These are phyloP conservation scores for Pelargonium australe DNA, from an alignment of 441 rosid genomes.

Conservation along the genomic window DNA sequence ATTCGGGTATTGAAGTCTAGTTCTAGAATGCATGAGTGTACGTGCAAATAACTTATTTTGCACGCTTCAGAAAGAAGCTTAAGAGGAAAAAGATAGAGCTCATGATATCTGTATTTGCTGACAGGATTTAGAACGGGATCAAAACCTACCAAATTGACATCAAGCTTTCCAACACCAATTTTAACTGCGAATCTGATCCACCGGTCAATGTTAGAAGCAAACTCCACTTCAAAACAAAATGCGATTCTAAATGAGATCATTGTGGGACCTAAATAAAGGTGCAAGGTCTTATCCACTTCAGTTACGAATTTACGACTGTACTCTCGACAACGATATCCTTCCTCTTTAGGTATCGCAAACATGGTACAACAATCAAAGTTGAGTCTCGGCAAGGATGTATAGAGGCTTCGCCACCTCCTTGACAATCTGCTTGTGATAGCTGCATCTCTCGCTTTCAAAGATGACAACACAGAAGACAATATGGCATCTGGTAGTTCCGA, in stretches of 20 bases:
- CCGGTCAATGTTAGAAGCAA: not conserved
- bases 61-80: not conserved
- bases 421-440: constrained; percentile 1
- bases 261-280: not conserved
- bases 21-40: constrained; percentile 2
- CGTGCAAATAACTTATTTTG: not conserved
- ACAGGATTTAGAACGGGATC: not conserved
- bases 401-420: constrained; percentile 1
- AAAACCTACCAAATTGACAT: not conserved
- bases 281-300: not conserved
- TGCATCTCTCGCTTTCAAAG: not conserved
- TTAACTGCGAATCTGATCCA: not conserved
- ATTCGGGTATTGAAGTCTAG: constrained; percentile 2
- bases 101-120: not conserved
- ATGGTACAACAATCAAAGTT: not conserved
- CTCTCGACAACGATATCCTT: not conserved
- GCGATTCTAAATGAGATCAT: not conserved
- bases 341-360: constrained; percentile 1
- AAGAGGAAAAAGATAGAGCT: not conserved
- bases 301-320: not conserved
- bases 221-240: not conserved
- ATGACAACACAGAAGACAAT: not conserved
- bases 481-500: not conserved
- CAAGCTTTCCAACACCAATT: constrained; percentile 9
- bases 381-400: not conserved